phyloP scores from a whole-genome alignment of 1,139 yeast genomes.

The Pneumocystis canis region DNA sequence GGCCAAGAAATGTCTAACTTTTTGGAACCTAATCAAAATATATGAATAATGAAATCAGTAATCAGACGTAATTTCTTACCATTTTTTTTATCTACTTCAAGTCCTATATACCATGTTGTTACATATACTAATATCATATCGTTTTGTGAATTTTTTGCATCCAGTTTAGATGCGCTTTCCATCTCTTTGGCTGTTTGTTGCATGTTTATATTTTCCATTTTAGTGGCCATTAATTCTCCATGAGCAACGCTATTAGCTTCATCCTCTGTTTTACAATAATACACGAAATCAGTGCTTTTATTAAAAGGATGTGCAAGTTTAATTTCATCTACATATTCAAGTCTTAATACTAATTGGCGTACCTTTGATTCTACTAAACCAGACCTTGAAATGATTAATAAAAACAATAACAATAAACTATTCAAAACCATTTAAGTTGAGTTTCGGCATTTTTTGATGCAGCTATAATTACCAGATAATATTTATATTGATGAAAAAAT shows the following conservation, averaged over 20 bases:
- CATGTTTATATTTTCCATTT: slow-evolving; percentile 19
- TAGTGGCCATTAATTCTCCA: slow-evolving; percentile 34
- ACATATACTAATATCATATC: slow-evolving; percentile 38
- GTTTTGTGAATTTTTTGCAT: slow-evolving; percentile 17
- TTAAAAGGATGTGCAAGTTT: slow-evolving; percentile 81
- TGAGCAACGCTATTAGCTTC: slow-evolving; percentile 42
- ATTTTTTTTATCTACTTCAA: slow-evolving; percentile 44
- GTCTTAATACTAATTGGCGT: slow-evolving; percentile 62
- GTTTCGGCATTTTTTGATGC: slow-evolving; percentile 66
- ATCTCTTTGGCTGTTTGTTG: slow-evolving; percentile 1
- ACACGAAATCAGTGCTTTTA: slow-evolving; percentile 52
- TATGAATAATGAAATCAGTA: neutral
- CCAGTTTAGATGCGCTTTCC: neutral
- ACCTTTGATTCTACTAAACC: slow-evolving; percentile 62
- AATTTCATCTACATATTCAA: slow-evolving; percentile 56
- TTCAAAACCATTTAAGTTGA: slow-evolving; percentile 59
- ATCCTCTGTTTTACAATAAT: slow-evolving; percentile 38
- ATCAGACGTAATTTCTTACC: slow-evolving; percentile 6
- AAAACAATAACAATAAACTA: neutral
- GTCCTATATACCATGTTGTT: slow-evolving; percentile 67
- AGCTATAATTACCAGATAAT: slow-evolving; percentile 69
- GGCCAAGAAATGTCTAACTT: slow-evolving; percentile 81
- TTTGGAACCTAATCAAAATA: slow-evolving; percentile 19
- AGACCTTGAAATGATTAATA: slow-evolving; percentile 34
- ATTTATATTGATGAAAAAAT: slow-evolving; percentile 70